Percentiles rank a stretch among this genome's conserved stretches.
Conservation (phyloP, 495 filamentous ascomycete genomes). For the Tuber borchii region DNA sequence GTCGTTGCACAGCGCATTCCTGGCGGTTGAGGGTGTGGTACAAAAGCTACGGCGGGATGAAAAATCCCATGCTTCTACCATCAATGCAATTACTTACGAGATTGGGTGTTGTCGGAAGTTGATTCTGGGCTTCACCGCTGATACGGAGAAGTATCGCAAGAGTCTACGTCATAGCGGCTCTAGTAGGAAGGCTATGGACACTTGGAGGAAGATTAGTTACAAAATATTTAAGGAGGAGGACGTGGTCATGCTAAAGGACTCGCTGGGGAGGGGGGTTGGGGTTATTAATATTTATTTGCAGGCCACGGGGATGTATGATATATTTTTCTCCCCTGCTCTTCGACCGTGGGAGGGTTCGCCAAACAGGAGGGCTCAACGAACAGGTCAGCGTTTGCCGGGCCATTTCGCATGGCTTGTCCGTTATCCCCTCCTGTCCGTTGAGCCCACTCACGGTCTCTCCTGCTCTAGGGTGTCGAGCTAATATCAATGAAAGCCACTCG, state of each 20-base stretch:
- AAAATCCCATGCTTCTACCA: neutral
- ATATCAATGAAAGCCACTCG: neutral
- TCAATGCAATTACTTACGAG: conserved; percentile 10
- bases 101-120: conserved; percentile 3
- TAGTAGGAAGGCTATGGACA: conserved; percentile 6
- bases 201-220: conserved; percentile 8
- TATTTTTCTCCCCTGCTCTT: neutral
- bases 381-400: too few relatives aligned
- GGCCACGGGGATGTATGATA: neutral
- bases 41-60: neutral
- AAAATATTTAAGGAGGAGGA: conserved; percentile 2
- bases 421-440: neutral
- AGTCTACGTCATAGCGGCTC: conserved; percentile 7
- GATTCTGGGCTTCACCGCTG: neutral
- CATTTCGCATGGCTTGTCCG: too few relatives aligned
- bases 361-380: neutral
- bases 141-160: conserved; percentile 11
- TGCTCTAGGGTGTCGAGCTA: neutral
- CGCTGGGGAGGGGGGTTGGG: neutral
- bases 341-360: neutral
- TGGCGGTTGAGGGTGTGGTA: neutral
- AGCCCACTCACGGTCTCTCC: neutral
- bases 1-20: conserved; percentile 3
- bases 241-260: neutral
- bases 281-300: neutral